A percentile compares a stretch with the other conserved stretches of the same genome.
Evolutionary conservation across 495 filamentous ascomycete genomes (phyloP).

Genomic region (Staphylotrichum longicolle): DNA sequence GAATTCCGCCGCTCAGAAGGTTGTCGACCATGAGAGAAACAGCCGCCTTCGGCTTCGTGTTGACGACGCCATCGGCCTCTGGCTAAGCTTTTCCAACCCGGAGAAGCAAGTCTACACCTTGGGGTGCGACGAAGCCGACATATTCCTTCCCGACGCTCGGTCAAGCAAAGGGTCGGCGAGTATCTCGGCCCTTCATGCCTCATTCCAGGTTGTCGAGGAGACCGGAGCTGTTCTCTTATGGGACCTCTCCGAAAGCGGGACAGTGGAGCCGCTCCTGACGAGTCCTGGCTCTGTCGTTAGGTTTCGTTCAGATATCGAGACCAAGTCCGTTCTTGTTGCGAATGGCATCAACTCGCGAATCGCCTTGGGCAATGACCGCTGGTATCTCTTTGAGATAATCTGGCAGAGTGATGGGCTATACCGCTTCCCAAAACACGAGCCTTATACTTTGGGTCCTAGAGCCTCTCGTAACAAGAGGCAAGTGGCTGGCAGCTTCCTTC

Average conservation of each 20-base stretch:
- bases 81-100: constrained; percentile 27
- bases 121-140: constrained; percentile 26
- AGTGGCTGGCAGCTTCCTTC: no score
- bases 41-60: not conserved
- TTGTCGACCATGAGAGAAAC: constrained; percentile 1
- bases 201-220: constrained; percentile 27
- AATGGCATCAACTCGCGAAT: constrained; percentile 32
- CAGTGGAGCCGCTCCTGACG: no score
- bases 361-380: constrained; percentile 31
- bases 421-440: constrained; percentile 22
- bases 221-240: constrained; percentile 34
- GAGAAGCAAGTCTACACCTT: constrained; percentile 21
- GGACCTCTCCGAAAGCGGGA: constrained; percentile 25
- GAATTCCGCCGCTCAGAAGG: constrained; percentile 11
- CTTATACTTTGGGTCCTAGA: constrained; percentile 30
- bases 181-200: constrained; percentile 28
- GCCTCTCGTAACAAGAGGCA: constrained; percentile 18
- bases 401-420: constrained; percentile 30
- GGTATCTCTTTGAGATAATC: constrained; percentile 33
- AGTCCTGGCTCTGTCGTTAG: no score
- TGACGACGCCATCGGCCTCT: constrained; percentile 22
- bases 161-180: constrained; percentile 19
- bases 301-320: no score
- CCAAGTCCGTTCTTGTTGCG: constrained; percentile 33
- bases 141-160: constrained; percentile 29